These are phyloP conservation scores for Mucor indicus DNA, from an alignment of 371 early-diverging fungal genomes.

Conservation along the genomic window DNA sequence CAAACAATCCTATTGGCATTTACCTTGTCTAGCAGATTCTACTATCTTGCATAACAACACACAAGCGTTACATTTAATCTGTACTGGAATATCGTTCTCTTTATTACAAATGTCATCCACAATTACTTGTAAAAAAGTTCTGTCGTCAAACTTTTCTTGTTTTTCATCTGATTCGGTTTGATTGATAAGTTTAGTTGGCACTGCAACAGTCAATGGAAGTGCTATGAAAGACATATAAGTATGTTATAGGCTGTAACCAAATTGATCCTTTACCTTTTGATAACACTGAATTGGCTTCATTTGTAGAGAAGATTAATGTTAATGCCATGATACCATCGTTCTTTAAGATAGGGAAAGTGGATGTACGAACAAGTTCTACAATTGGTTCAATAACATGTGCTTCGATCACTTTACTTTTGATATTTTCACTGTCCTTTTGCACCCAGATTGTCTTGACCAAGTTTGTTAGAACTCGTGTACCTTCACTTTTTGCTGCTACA, in stretches of 20 bases:
- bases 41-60: constrained; percentile 46
- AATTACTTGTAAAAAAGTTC: constrained; percentile 46
- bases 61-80: constrained; percentile 55
- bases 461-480: constrained; percentile 58
- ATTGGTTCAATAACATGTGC: constrained; percentile 42
- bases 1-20: neutral
- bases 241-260: neutral
- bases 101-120: constrained; percentile 25
- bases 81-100: constrained; percentile 26
- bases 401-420: constrained; percentile 39
- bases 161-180: constrained; percentile 9
- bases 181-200: neutral
- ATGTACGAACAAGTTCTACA: constrained; percentile 48
- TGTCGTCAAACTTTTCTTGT: constrained; percentile 12
- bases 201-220: neutral
- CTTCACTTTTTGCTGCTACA: constrained; percentile 59
- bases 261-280: constrained; percentile 11
- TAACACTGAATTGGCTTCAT: constrained; percentile 18
- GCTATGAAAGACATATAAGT: too few relatives aligned
- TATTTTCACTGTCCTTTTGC: constrained; percentile 16
- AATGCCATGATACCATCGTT: constrained; percentile 63
- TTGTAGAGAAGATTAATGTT: constrained; percentile 46
- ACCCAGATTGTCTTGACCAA: constrained; percentile 52
- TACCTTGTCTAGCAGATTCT: constrained; percentile 36
- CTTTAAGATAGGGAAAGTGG: constrained; percentile 56